phyloP scores from a whole-genome alignment of 2,329 filamentous ascomycete genomes.

The Ascochyta koolunga region DNA sequence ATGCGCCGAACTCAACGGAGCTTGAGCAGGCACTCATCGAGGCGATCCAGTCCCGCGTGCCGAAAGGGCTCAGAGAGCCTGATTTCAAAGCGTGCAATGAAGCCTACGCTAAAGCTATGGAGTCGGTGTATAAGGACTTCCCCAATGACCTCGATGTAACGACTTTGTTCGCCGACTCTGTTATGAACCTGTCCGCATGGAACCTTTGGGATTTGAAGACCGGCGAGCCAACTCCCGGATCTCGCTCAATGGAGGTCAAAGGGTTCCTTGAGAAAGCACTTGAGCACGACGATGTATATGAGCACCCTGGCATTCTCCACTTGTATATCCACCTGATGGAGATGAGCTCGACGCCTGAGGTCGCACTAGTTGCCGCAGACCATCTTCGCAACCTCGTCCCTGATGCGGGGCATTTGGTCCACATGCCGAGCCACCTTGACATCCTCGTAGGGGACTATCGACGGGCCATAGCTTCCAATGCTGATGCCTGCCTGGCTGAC shows the following conservation, averaged over 20 bases:
- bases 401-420: slow-evolving; percentile 72
- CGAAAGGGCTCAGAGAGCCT: slow-evolving; percentile 50
- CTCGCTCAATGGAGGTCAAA: slow-evolving; percentile 65
- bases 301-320: slow-evolving; percentile 74
- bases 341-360: slow-evolving; percentile 72
- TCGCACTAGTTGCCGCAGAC: slow-evolving; percentile 66
- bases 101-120: slow-evolving; percentile 68
- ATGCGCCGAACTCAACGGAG: slow-evolving; percentile 48
- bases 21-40: slow-evolving; percentile 68
- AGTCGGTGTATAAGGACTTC: slow-evolving; percentile 59
- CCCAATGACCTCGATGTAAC: slow-evolving; percentile 67
- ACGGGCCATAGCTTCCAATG: slow-evolving; percentile 69
- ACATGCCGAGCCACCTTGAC: slow-evolving; percentile 82
- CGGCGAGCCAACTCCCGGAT: slow-evolving; percentile 60
- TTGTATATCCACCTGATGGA: slow-evolving; percentile 81
- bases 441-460: slow-evolving; percentile 74
- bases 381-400: slow-evolving; percentile 68
- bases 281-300: slow-evolving; percentile 52
- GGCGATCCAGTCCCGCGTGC: slow-evolving; percentile 60
- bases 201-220: slow-evolving; percentile 66
- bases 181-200: slow-evolving; percentile 72
- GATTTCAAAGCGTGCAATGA: slow-evolving; percentile 61
- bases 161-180: slow-evolving; percentile 66
- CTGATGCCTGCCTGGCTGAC: slow-evolving; percentile 70
- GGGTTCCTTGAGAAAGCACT: slow-evolving; percentile 65